Evolutionary conservation across 225 moss, liverwort and hornwort genomes (phyloP), one percentile per base, ranked within the genome.

Genomic region (Lunularia cruciata): DNA sequence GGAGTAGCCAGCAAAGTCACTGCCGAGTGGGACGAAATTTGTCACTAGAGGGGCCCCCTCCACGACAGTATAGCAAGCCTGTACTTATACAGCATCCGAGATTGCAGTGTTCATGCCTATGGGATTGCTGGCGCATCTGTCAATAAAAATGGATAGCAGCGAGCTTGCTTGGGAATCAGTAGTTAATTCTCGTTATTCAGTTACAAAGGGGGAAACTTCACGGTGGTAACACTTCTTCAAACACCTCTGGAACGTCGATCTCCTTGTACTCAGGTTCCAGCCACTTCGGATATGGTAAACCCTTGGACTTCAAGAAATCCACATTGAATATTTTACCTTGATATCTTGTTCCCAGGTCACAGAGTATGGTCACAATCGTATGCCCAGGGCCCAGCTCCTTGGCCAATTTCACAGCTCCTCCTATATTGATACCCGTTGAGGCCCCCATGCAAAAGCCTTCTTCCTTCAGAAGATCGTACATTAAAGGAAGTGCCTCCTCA

Each of bases 341-440:
- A 35, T 96, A 92, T 68, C 92, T 75, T 35, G 95, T 92, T 40
- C 95, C 92, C 72, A 96, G 68, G 75, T 96, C 92, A 42, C 90
- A 92, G 16, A 96, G 76, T 27, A 90, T 84, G 54, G 89, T 92
- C 57, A 96, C 92, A 68, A 96, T 96, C 25, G 95, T 96, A 67
- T 96, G 95, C 57, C 95, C 92, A 39, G 92, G 95, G 45, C 95
- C 95, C 76, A 92, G 33, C 75, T 96, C 92, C 78, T 90, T 90
- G 0, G 95, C 95, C 69, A 96, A 60, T 78, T 86, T 96, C 42
- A 96, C 88, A 23, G 95, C 95, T 51, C 92, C 95, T 45, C 85
- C 86, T 16, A 92, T 85, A 42, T 89, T 96, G 27, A 96, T 86
- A 35, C 87, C 95, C 30, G 92, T 92, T 14, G 95, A 96, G 54